Conservation (phyloP, 768 basidiomycete species). For the Lanmaoa pseudosensibilis region DNA sequence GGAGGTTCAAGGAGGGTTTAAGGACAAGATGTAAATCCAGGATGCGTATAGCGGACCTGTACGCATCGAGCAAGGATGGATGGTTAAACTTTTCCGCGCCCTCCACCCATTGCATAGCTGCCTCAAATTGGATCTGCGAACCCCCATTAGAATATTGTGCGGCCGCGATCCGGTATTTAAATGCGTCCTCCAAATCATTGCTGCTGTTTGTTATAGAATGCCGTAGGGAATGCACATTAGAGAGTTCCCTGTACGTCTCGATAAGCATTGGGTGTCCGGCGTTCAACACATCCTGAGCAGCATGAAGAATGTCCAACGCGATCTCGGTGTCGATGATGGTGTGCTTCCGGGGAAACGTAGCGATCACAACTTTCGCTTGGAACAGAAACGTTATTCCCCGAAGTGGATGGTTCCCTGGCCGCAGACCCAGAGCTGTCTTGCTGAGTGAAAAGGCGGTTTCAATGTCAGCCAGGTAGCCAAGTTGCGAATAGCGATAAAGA, state of each 20-base stretch:
- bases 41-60: conserved; percentile 16
- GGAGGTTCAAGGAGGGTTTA: conserved; percentile 14
- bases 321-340: conserved; percentile 18
- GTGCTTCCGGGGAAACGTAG: conserved; percentile 2
- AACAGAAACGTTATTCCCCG: conserved; percentile 15
- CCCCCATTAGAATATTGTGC: conserved; percentile 21
- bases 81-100: conserved; percentile 19
- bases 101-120: conserved; percentile 25
- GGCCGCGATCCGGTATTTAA: conserved; percentile 19
- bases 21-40: conserved; percentile 21
- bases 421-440: conserved; percentile 11
- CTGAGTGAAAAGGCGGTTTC: conserved; percentile 21
- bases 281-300: conserved; percentile 6
- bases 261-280: conserved; percentile 11
- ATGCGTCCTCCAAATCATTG: conserved; percentile 25
- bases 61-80: conserved; percentile 17
- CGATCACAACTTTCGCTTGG: conserved; percentile 22
- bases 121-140: conserved; percentile 12
- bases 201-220: conserved; percentile 11
- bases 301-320: conserved; percentile 17
- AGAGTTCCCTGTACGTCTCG: conserved; percentile 13
- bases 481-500: conserved; percentile 4
- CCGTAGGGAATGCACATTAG: conserved; percentile 5
- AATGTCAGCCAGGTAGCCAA: conserved; percentile 15
- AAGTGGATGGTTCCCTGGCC: conserved; percentile 13